Evolutionary conservation across 2,329 filamentous ascomycete species (phyloP), one percentile per base, ranked within the genome.

Genomic region (Trichoderma cornu-damae): DNA sequence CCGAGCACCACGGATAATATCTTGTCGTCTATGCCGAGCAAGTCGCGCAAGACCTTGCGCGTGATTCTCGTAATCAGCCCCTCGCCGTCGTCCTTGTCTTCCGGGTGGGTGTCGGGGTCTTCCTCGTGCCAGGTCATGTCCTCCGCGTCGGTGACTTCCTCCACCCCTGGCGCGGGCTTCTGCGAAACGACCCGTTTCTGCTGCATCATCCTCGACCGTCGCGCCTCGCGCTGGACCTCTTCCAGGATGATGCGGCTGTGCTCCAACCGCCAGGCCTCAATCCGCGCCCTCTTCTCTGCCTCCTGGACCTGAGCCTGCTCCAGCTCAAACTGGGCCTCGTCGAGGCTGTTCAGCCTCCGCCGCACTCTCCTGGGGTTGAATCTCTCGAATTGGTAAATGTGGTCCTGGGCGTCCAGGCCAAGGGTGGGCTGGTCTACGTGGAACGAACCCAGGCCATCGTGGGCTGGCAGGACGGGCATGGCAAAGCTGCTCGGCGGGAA

Each of bases 361-460:
- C 77, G 79, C 43, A 86, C 75, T 44, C 87, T 81, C 56, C 83
- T 81, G 0, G 90, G 88, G 63, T 95, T 95, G 71, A 87, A 90
- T 61, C 84, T 82, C 71, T 96, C 93, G 69, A 96, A 94, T 60
- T 90, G 87, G 79, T 91, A 96, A 46, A 96, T 74, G 62, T 93
- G 88, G 61, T 96, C 88, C 68, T 96, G 90, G 20, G 90, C 79
- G 42, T 84, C 80, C 1, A 72, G 67, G 2, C 76, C 76, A 62
- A 80, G 67, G 61, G 76, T 67, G 68, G 81, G 73, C 62, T 83
- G 68, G 74, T 89, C 69, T 67, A 89, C 60, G 71, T 78, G 83
- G 70, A 99, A 99, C 6, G 87, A 89, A 4, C 94, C 94, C 44
- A 97, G 73, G 1, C 94, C 94, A 76, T 99, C 92, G 68, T 99